Evolutionary conservation across 2,329 filamentous ascomycete genomes (phyloP), one percentile per base, ranked within the genome.

Genomic region (Capronia coronata): DNA sequence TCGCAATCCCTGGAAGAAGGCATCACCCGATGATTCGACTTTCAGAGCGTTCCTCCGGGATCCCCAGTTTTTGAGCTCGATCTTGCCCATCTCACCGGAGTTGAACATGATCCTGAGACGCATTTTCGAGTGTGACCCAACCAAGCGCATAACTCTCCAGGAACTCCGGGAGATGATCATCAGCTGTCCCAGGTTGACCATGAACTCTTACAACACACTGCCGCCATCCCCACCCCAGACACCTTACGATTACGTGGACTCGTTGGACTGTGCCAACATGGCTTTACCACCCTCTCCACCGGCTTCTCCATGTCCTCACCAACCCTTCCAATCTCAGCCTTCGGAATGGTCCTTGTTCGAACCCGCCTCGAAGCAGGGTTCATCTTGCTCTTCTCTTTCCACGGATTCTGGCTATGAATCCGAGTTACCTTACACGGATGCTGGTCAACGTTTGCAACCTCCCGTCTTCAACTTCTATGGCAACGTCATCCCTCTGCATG

Each of bases 1-100:
- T 65, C 88, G 93, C 67, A 98, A 98, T 71, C 93, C 93, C 52
- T 98, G 93, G 93, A 97, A 97, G 74, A 86, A 93, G 67, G 93
- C 93, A 55, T 95, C 89, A 10, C 75, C 82, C 61, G 88, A 95
- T 68, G 93, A 98, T 69, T 88, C 88, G 57, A 97, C 93, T 39
- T 98, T 97, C 78, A 82, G 86, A 63, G 90, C 90, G 47, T 97
- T 86, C 71, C 79, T 86, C 61, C 84, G 84, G 73, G 88, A 89
- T 65, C 81, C 82, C 54, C 83, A 85, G 64, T 98, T 97, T 68
- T 74, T 98, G 59, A 86, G 89, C 74, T 86, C 88, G 55, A 98
- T 98, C 62, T 78, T 98, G 49, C 91, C 93, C 18, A 72, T 98
- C 63, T 90, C 93, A 48, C 77, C 87, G 65, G 90, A 96, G 65